Evolutionary conservation across 139 green algal genomes (phyloP), one percentile per base, ranked within the genome.

Genomic region (Tetratostichococcus sp.): DNA sequence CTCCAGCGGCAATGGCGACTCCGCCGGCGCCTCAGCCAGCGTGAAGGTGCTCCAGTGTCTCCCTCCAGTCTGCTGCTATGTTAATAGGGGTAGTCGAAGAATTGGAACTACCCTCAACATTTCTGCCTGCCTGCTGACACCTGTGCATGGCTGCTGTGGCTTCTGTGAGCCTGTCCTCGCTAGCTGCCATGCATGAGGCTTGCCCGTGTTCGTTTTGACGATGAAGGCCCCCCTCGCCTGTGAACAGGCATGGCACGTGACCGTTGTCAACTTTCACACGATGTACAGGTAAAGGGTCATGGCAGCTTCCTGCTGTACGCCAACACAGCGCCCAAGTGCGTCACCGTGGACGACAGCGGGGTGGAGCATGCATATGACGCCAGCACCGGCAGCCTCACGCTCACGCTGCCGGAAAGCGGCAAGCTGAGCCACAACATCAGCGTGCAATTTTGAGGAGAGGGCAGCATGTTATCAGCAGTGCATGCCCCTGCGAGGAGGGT

Each of bases 281-380:
- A 4, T n/a, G 5, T 84, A 23, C 31, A 35, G 6, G 34, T 84
- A n/a, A 75, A 73, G 21, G 76, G 80, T n/a, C 30, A 62, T 25
- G 80, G 80, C 33, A 33, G 42, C 8, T 14, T 84, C 35, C 67
- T 84, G 32, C 65, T 73, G 67, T 84, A 79, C 28, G 65, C 69
- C 30, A 77, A 69, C 22, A 26, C 42, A 11, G 11, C 19, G 35
- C 80, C 80, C 6, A 31, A 43, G 25, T 43, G 50, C 39, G 69
- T 76, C 17, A 26, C 11, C 28, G 70, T 74, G 28, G 71, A 35
- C 14, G 66, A 65, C 5, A 22, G 67, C 42, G 33, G 30, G 30
- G 57, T 65, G 34, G 31, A 71, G 1, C 80, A 77, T 50, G 21
- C 39, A 1, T 79, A 79, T 32, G 67, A 81, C 25, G 30, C 33